Base-by-base conservation (phyloP, 306 rosid species). In the Astragalus glycyphyllos region DNA sequence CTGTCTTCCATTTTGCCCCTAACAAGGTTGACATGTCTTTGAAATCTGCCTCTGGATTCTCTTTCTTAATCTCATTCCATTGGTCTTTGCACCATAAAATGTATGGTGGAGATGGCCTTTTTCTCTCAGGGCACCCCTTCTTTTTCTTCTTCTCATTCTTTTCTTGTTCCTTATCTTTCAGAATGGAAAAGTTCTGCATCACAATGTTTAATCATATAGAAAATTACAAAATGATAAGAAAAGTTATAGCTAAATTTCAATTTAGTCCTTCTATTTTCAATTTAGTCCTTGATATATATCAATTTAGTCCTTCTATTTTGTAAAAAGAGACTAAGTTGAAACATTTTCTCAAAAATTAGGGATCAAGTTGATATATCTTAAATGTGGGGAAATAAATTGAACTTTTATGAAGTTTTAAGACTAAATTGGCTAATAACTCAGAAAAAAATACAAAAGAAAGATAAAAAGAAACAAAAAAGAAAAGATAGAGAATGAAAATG, bases 1-100 rank as follows among this genome's bases (percentile, higher is more conserved):
- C 69, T 29, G 67, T 84, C 88, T 91, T 94, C 97, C 99, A 94
- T 65, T 87, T 91, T 3, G 96, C 85, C 50, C 99, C 96, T 72
- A 94, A 66, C 34, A 91, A 84, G 86, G 80, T 82, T 0, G 92
- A 75, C 55, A 85, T 86, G 17, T 91, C 96, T 70, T 87, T 91
- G 73, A 91, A 91, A 14, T 94, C 96, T 5, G 97, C 99, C 74
- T 89, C 96, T 5, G 91, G 92, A 54, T 87, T 91, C 54, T 75
- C 84, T 71, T 84, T 86, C 87, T 94, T 94, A 41, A 89, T 82
- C 97, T 94, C 90, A 61, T 45, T 84, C 97, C 97, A 94, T 51
- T 89, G 92, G 61, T 89, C 96, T 68, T 89, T 91, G 87, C 89
- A 83, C 99, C 99, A 91, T 1, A 94, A 71, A 63, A 84, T 76